Percentiles rank a stretch among this genome's conserved stretches.
Evolutionary conservation across 805 yeast genomes (phyloP).

Genomic region (Spathaspora arborariae): DNA sequence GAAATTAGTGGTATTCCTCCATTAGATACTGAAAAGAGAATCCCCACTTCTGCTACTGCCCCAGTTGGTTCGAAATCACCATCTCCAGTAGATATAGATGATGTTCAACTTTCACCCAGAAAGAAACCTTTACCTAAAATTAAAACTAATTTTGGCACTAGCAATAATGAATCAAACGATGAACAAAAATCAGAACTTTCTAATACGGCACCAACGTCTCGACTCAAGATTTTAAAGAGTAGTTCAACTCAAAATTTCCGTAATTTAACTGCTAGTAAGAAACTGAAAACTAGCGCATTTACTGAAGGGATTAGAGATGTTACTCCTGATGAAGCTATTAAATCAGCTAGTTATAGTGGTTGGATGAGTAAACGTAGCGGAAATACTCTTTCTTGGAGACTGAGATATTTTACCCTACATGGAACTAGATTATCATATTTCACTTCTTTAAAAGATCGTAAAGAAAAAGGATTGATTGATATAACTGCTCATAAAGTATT

Average conservation of each 20-base stretch:
- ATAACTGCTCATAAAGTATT: constrained; percentile 91
- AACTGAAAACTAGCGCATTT: constrained; percentile 72
- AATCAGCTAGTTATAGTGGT: constrained; percentile 75
- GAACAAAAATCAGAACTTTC: constrained; percentile 8
- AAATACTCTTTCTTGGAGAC: constrained; percentile 83
- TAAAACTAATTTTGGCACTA: constrained; percentile 4
- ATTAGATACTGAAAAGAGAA: background rate
- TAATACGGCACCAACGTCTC: constrained; percentile 18
- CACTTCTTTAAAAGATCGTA: constrained; percentile 67
- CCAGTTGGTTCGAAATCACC: background rate
- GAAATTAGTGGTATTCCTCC: background rate
- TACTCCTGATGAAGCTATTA: constrained; percentile 74
- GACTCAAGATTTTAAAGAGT: constrained; percentile 50
- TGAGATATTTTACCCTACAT: constrained; percentile 79
- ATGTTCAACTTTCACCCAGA: constrained; percentile 32
- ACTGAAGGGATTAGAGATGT: constrained; percentile 81
- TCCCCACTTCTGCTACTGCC: background rate
- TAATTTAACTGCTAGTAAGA: constrained; percentile 44
- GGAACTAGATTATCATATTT: constrained; percentile 92
- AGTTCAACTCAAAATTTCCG: constrained; percentile 51
- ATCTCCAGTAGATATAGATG: constrained; percentile 26
- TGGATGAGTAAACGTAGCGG: constrained; percentile 94
- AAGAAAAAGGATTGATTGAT: constrained; percentile 91
- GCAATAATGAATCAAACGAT: background rate
- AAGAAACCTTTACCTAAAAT: constrained; percentile 18